phyloP scores from a whole-genome alignment of 257 asterid species.

The Solanum tacnaense region DNA sequence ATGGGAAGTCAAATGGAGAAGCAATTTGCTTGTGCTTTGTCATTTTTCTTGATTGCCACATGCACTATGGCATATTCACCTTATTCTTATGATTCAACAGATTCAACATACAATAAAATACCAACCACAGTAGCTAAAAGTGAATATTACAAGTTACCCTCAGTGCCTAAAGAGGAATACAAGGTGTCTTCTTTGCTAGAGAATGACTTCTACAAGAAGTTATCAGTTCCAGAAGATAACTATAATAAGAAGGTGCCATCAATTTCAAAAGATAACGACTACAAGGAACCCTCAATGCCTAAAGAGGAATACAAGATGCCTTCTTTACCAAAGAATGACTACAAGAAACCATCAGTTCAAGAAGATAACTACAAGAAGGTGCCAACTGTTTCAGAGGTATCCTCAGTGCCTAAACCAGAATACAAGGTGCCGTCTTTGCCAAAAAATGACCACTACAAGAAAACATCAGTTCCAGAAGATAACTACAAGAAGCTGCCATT shows the following conservation, averaged over 20 bases:
- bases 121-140: background rate
- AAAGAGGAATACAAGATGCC: background rate
- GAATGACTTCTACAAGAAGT: background rate
- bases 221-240: background rate
- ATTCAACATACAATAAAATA: background rate
- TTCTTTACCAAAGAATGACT: background rate
- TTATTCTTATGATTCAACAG: background rate
- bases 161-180: background rate
- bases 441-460: background rate
- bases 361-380: background rate
- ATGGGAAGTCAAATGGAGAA: background rate
- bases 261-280: no score
- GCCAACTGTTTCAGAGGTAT: background rate
- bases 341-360: background rate
- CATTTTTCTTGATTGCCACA: background rate
- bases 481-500: no score
- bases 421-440: background rate
- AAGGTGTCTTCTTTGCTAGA: background rate
- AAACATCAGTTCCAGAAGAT: background rate
- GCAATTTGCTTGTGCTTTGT: background rate
- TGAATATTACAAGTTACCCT: background rate
- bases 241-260: no score
- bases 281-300: background rate
- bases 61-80: background rate
- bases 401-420: background rate